phyloP scores from a whole-genome alignment of 495 filamentous ascomycete genomes.

The Lepraria neglecta region DNA sequence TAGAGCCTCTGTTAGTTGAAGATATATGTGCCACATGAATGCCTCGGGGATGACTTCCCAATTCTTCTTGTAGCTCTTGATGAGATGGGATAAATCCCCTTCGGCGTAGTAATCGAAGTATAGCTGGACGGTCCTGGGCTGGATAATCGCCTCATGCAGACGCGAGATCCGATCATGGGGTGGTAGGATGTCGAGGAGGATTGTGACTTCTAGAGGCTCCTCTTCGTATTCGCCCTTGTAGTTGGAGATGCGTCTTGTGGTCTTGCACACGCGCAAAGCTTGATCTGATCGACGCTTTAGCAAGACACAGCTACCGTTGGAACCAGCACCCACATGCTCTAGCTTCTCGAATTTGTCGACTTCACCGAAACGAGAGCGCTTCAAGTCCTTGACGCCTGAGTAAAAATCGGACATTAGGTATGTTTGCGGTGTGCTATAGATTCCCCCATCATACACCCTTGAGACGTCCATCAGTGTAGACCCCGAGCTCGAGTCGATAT shows the following conservation, averaged over 20 bases:
- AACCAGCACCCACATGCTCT: constrained; percentile 11
- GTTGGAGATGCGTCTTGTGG: constrained; percentile 4
- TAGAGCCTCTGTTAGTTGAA: constrained; percentile 18
- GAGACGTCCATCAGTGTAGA: too few species aligned
- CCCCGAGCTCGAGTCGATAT: background rate
- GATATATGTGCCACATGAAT: constrained; percentile 22
- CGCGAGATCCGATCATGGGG: constrained; percentile 17
- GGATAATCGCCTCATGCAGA: constrained; percentile 4
- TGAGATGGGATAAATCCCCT: constrained; percentile 15
- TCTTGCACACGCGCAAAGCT: constrained; percentile 16
- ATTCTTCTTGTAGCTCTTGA: background rate
- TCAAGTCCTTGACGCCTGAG: background rate
- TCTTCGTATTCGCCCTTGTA: background rate
- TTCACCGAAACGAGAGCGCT: constrained; percentile 15
- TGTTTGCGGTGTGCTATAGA: too few species aligned
- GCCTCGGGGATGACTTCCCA: constrained; percentile 12
- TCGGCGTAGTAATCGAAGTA: constrained; percentile 22
- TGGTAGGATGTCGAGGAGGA: constrained; percentile 15
- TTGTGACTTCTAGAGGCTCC: constrained; percentile 13
- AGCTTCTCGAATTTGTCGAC: constrained; percentile 1
- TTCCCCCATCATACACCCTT: too few species aligned
- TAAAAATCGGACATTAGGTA: too few species aligned
- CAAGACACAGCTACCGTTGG: constrained; percentile 14
- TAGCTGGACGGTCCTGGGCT: constrained; percentile 14
- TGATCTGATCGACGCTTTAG: constrained; percentile 12